Evolutionary conservation across 2,329 filamentous ascomycete species (phyloP).

Genomic region (Atkinsonella texensis): DNA sequence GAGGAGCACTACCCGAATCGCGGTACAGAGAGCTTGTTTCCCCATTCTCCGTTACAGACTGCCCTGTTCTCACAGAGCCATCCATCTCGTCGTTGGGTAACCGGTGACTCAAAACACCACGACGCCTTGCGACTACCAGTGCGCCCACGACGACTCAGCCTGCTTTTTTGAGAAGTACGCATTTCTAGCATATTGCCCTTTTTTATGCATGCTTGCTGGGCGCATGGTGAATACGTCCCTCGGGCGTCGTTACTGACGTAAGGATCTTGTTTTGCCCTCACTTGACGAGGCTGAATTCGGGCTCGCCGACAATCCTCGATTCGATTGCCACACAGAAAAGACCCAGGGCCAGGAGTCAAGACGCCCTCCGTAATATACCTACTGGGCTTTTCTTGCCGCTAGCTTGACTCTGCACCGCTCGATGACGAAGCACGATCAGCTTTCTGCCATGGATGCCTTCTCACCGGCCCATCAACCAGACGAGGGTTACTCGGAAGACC

Average conservation of each 20-base stretch:
- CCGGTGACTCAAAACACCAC: background rate
- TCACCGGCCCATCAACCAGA: conserved; percentile 52
- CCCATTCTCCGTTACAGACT: background rate
- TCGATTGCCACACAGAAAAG: background rate
- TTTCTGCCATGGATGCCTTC: conserved; percentile 30
- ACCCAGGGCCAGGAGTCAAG: no score
- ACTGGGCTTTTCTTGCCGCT: background rate
- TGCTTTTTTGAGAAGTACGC: background rate
- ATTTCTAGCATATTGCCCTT: background rate
- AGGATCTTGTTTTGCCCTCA: background rate
- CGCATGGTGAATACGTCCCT: background rate
- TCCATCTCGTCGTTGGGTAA: background rate
- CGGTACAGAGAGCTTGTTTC: background rate
- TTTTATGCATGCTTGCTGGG: background rate
- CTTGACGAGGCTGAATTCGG: background rate
- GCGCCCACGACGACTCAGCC: background rate
- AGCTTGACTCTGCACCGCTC: background rate
- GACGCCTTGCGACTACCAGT: background rate
- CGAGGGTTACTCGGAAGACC: conserved; percentile 80
- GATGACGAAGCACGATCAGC: conserved; percentile 18
- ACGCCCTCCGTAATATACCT: background rate
- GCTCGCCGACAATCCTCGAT: background rate
- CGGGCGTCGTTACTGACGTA: background rate
- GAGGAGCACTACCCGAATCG: no score
- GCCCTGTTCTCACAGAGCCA: background rate